Evolutionary conservation across 2,329 filamentous ascomycete genomes (phyloP), one percentile per base, ranked within the genome.

Genomic region (Hortaea werneckii): DNA sequence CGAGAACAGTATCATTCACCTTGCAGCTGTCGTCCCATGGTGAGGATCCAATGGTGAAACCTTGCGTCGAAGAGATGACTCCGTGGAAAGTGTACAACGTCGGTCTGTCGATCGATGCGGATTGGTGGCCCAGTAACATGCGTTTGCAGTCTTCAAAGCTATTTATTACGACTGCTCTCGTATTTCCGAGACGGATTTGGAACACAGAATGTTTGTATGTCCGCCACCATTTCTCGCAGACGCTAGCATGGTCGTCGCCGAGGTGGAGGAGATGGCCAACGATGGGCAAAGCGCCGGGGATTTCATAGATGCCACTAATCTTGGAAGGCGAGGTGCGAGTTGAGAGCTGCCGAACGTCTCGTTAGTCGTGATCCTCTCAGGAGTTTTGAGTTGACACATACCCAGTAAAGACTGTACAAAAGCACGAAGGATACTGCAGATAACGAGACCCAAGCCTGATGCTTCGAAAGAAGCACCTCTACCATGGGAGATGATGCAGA

Each of bases 1-100:
- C n/a, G 8, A 9, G 32, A 35, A 35, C 32, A 9, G 32, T 9
- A n/a, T 9, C n/a, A n/a, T 35, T 35, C 13, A 44, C 43, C 42
- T 70, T 71, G 57, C 72, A 76, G 32, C 68, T 73, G 20, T 73
- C 69, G 43, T 76, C 72, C 74, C 73, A 76, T 1, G 73, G 74
- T 2, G 66, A 70, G 5, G 66, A 70, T n/a, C 73, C 74, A 42
- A 77, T 76, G 0, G 74, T 77, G 58, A 76, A 77, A 1, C 74
- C 74, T 51, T 77, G 72, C 0, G 71, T 74, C 9, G 61, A 67
- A 52, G 67, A 71, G 11, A 77, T 75, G 41, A 76, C 62, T 2
- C 71, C 72, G 49, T 77, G 74, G 56, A 77, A 77, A 0, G 74
- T 76, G 51, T 35, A 45, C 38, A 45, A 28, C 20, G 37, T 45